A percentile compares a stretch with the other conserved stretches of the same genome.
phyloP scores from a whole-genome alignment of 345 rosid genomes.

The Acer saccharum region DNA sequence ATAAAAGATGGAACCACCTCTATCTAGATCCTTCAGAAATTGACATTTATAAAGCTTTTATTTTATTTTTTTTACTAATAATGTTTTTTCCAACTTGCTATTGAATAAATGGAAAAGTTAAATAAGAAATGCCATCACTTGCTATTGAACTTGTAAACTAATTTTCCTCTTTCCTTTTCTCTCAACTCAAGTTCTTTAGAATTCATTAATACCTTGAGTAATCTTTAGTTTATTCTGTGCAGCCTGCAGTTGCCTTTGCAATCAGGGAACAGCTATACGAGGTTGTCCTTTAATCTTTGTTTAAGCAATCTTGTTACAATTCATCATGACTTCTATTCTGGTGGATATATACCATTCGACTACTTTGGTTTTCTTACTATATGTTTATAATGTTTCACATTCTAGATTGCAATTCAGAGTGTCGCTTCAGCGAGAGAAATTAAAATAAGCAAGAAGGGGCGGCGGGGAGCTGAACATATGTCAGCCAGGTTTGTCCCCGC shows the following conservation, averaged over 20 bases:
- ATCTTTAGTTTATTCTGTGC: slow-evolving; percentile 25
- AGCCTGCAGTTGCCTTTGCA: slow-evolving; percentile 97
- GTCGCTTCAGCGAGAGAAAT: slow-evolving; percentile 89
- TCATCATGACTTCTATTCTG: not conserved
- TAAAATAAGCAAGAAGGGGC: slow-evolving; percentile 84
- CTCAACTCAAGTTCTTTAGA: not conserved
- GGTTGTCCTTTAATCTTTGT: slow-evolving; percentile 38
- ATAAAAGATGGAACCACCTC: not conserved
- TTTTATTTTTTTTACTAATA: too few species aligned
- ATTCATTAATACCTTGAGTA: not conserved
- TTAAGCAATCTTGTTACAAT: slow-evolving; percentile 9
- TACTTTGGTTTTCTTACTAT: slow-evolving; percentile 8
- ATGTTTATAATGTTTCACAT: slow-evolving; percentile 17
- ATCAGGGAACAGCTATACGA: slow-evolving; percentile 95
- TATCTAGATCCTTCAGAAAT: not conserved
- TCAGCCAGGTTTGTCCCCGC: slow-evolving; percentile 55
- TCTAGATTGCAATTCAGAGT: slow-evolving; percentile 81
- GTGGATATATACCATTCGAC: not conserved
- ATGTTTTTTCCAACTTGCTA: not conserved
- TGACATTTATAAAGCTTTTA: not conserved
- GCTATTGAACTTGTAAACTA: not conserved
- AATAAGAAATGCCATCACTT: not conserved
- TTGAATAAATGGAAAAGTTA: not conserved
- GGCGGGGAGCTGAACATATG: slow-evolving; percentile 70
- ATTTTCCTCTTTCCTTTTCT: not conserved